phyloP scores from a whole-genome alignment of 83 land plant genomes.

The Picea mariana region DNA sequence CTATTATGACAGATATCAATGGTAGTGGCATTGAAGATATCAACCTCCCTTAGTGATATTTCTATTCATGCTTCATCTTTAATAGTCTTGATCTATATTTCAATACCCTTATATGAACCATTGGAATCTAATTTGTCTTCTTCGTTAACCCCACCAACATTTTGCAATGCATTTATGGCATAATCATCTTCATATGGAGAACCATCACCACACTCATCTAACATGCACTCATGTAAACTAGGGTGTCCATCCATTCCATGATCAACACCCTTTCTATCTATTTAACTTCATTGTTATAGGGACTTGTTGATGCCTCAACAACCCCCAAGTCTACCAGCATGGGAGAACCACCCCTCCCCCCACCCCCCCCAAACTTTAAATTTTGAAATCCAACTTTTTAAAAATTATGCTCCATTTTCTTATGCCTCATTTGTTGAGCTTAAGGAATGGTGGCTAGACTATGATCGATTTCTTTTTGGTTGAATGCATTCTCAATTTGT shows the following conservation, averaged over 20 bases:
- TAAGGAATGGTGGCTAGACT: too few species aligned
- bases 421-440: too few species aligned
- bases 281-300: too few species aligned
- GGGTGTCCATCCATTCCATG: background rate
- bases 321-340: too few species aligned
- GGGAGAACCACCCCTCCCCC: too few species aligned
- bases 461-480: too few species aligned
- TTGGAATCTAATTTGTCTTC: slow-evolving; percentile 49
- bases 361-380: too few species aligned
- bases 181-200: background rate
- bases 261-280: background rate
- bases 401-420: too few species aligned
- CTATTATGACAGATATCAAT: background rate
- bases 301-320: too few species aligned
- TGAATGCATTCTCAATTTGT: too few species aligned
- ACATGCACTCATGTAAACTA: background rate
- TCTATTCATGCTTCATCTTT: background rate
- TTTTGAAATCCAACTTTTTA: too few species aligned
- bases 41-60: background rate
- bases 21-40: background rate
- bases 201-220: background rate
- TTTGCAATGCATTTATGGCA: background rate
- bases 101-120: slow-evolving; percentile 30
- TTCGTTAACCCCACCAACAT: background rate
- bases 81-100: slow-evolving; percentile 32